Conservation (phyloP, 192 early-diverging fungal species). For the Ambispora gerdemannii region DNA sequence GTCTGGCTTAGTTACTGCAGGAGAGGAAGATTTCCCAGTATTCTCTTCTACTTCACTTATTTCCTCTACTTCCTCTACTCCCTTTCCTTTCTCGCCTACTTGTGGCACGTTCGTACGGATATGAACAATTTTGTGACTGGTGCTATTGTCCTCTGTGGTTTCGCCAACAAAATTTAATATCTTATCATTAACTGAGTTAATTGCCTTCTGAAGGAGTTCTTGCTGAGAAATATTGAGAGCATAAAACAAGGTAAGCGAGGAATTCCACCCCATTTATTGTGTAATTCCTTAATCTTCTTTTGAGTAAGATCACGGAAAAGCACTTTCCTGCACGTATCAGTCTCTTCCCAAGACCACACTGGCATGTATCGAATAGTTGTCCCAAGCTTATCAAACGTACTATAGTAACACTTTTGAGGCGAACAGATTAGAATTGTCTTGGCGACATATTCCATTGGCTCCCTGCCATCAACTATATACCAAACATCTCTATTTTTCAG, state of each 20-base stretch:
- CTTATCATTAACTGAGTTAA: background rate
- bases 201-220: background rate
- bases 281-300: background rate
- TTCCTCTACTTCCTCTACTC: background rate
- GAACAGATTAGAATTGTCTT: conserved; percentile 18
- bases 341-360: conserved; percentile 11
- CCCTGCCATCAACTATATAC: conserved; percentile 12
- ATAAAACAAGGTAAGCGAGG: background rate
- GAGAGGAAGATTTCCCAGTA: background rate
- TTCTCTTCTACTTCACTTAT: background rate
- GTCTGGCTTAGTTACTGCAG: background rate
- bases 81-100: too few relatives aligned
- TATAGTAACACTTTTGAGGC: background rate
- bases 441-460: background rate
- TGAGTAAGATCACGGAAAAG: background rate
- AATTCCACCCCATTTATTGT: background rate
- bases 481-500: conserved; percentile 1
- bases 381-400: background rate
- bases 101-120: background rate
- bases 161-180: background rate
- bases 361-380: conserved; percentile 1
- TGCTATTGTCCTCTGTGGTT: background rate
- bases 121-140: conserved; percentile 2
- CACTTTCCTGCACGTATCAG: background rate
- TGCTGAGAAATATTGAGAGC: background rate